Evolutionary conservation across 1,284 basidiomycete genomes (phyloP).

Genomic region (Wallemia hederae): DNA sequence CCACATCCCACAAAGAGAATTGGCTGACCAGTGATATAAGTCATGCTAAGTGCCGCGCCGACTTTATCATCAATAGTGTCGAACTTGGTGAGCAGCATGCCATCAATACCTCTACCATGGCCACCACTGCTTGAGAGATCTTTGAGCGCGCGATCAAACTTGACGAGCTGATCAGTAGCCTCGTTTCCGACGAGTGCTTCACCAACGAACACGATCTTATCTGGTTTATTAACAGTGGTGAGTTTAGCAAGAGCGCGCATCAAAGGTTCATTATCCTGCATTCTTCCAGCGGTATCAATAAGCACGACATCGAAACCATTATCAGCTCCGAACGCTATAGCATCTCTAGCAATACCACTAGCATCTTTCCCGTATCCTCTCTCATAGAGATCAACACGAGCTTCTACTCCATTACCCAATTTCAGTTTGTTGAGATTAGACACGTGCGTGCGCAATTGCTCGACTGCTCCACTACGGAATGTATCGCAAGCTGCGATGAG

Average conservation of each 20-base stretch:
- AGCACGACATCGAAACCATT: slow-evolving; percentile 76
- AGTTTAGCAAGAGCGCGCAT: slow-evolving; percentile 98
- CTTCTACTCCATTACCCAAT: slow-evolving; percentile 9
- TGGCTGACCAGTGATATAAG: slow-evolving; percentile 83
- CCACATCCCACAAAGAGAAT: slow-evolving; percentile 90
- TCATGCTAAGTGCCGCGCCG: slow-evolving; percentile 85
- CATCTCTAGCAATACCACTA: slow-evolving; percentile 85
- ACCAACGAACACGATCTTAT: slow-evolving; percentile 87
- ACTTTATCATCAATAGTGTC: slow-evolving; percentile 93
- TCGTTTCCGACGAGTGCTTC: slow-evolving; percentile 90
- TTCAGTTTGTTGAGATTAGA: slow-evolving; percentile 62
- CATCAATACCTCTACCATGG: slow-evolving; percentile 65
- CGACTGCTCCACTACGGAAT: slow-evolving; percentile 90
- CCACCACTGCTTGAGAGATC: slow-evolving; percentile 48
- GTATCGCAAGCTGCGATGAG: slow-evolving; percentile 97
- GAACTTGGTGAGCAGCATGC: slow-evolving; percentile 90
- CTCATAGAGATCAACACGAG: slow-evolving; percentile 69
- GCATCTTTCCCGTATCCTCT: slow-evolving; percentile 95
- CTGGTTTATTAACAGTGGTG: slow-evolving; percentile 64
- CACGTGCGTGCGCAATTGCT: slow-evolving; percentile 88
- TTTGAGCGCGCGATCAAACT: slow-evolving; percentile 67
- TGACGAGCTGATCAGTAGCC: slow-evolving; percentile 76
- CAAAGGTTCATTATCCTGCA: slow-evolving; percentile 95
- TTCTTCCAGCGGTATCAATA: slow-evolving; percentile 86
- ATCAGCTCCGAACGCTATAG: slow-evolving; percentile 61